phyloP scores from a whole-genome alignment of 2,329 filamentous ascomycete species.

The Aspergillus aculeatinus region DNA sequence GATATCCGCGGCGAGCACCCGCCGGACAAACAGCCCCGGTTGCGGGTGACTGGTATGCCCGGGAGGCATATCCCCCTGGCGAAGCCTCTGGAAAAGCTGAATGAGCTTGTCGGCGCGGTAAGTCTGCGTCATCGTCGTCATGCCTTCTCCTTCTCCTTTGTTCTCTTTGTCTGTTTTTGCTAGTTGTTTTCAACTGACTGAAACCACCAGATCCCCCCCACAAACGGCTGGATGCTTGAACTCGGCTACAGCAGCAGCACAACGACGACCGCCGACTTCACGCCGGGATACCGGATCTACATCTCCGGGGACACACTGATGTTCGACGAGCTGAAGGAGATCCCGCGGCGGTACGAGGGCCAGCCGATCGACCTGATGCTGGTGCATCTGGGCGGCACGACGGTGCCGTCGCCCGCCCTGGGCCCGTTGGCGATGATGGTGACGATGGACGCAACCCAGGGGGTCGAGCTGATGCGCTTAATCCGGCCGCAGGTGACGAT shows the following conservation, averaged over 20 bases:
- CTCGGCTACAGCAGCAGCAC: conserved; percentile 47
- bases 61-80: conserved; percentile 61
- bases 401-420: conserved; percentile 59
- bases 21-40: conserved; percentile 36
- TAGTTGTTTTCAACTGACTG: not conserved
- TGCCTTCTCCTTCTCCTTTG: not conserved
- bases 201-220: conserved; percentile 55
- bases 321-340: conserved; percentile 61
- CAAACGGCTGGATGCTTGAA: conserved; percentile 67
- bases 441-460: conserved; percentile 66
- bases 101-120: conserved; percentile 50
- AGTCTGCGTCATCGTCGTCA: conserved; percentile 15
- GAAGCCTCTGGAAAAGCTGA: conserved; percentile 41
- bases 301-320: conserved; percentile 66
- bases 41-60: conserved; percentile 63
- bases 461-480: conserved; percentile 59
- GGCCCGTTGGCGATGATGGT: conserved; percentile 67
- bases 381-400: conserved; percentile 65
- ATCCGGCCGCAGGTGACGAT: conserved; percentile 63
- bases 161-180: not conserved
- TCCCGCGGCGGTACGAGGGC: conserved; percentile 55
- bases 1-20: conserved; percentile 33
- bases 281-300: conserved; percentile 60
- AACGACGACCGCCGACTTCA: conserved; percentile 29
- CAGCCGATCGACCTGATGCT: conserved; percentile 65